Evolutionary conservation across 306 rosid genomes (phyloP).

Genomic region (Inga oerstediana): DNA sequence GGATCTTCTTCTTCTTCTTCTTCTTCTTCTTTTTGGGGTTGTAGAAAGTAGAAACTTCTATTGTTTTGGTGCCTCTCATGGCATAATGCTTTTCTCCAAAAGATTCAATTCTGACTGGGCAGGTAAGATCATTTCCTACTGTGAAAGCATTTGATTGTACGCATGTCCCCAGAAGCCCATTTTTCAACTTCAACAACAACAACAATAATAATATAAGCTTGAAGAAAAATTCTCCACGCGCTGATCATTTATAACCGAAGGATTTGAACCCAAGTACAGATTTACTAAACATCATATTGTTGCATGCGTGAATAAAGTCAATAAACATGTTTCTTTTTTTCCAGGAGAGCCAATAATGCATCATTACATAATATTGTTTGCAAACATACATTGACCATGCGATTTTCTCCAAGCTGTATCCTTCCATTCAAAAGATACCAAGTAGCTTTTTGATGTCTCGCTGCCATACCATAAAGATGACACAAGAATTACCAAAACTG

Average conservation of each 20-base stretch:
- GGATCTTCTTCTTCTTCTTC: background rate
- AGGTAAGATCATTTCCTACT: background rate
- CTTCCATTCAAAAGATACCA: conserved; percentile 41
- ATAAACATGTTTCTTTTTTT: background rate
- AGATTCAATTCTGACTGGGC: background rate
- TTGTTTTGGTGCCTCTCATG: background rate
- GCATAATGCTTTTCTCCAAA: background rate
- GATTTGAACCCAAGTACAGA: background rate
- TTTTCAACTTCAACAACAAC: background rate
- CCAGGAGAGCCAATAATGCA: conserved; percentile 8
- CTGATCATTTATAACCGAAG: background rate
- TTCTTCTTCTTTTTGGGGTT: too few species aligned
- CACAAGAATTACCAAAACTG: conserved; percentile 13
- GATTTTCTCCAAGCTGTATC: conserved; percentile 18
- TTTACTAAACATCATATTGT: background rate
- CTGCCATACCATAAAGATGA: conserved; percentile 42
- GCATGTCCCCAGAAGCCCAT: background rate
- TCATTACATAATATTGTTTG: background rate
- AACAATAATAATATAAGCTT: background rate
- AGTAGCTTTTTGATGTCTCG: conserved; percentile 62
- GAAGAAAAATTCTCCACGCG: background rate
- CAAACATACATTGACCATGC: background rate
- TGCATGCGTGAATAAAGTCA: background rate
- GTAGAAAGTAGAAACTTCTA: background rate
- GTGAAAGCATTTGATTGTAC: background rate